phyloP scores from a whole-genome alignment of 2,329 filamentous ascomycete genomes.

The Apiospora phragmitis region DNA sequence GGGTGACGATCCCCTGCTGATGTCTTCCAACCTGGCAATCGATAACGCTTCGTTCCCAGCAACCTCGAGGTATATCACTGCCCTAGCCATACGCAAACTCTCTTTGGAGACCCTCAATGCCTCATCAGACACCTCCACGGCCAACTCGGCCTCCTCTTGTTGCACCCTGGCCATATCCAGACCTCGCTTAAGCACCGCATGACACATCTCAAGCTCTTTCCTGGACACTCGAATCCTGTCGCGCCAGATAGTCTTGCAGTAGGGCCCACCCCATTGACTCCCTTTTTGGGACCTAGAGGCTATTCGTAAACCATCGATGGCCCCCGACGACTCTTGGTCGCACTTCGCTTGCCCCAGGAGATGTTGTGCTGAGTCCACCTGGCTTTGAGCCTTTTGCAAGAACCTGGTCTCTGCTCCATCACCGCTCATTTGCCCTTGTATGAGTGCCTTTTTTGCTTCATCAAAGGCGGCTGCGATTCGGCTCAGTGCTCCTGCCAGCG shows the following conservation, averaged over 20 bases:
- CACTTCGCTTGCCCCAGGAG: background rate
- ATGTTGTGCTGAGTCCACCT: background rate
- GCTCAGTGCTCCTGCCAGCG: background rate
- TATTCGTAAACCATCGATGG: background rate
- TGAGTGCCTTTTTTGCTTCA: background rate
- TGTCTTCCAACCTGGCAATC: background rate
- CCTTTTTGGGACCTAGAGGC: background rate
- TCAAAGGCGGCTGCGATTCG: background rate
- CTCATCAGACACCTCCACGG: background rate
- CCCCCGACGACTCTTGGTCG: background rate
- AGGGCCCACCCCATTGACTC: constrained; percentile 1
- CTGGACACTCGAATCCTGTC: constrained; percentile 7
- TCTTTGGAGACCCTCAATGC: background rate
- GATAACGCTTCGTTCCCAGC: background rate
- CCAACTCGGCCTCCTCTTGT: background rate
- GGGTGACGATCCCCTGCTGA: background rate
- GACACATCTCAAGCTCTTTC: background rate
- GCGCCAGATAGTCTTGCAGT: background rate
- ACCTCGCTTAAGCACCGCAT: background rate
- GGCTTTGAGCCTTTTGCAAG: background rate
- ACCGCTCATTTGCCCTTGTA: background rate
- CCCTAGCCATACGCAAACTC: background rate
- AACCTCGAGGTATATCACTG: background rate
- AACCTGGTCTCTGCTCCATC: background rate
- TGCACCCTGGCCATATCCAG: background rate